These are phyloP conservation scores for Coniferiporia weirii DNA, from an alignment of 1,284 basidiomycete species.

Conservation along the genomic window DNA sequence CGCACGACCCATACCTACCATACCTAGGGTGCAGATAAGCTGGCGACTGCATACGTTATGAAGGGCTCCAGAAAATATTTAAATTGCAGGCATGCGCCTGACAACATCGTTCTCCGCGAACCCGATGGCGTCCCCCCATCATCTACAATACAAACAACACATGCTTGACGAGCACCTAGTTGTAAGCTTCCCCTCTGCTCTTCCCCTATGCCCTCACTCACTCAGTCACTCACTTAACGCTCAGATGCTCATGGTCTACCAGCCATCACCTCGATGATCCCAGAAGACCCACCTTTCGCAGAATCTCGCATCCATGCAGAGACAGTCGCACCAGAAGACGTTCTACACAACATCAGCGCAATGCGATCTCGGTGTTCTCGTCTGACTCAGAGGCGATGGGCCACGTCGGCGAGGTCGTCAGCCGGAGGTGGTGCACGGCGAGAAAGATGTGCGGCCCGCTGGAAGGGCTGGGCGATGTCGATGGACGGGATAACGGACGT, in stretches of 20 bases:
- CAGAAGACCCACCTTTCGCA: conserved; percentile 94
- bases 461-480: conserved; percentile 54
- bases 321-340: conserved; percentile 97
- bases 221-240: too few species aligned
- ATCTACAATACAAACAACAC: conserved; percentile 91
- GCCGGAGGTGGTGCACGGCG: conserved; percentile 96
- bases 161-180: conserved; percentile 96
- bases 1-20: conserved; percentile 99
- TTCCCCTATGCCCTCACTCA: too few species aligned
- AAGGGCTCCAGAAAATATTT: background rate
- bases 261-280: conserved; percentile 91
- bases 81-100: conserved; percentile 82
- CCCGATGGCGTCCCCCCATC: conserved; percentile 90
- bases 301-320: conserved; percentile 96
- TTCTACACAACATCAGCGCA: conserved; percentile 90
- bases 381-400: conserved; percentile 99
- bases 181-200: too few species aligned
- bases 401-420: conserved; percentile 90
- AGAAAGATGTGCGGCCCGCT: conserved; percentile 92
- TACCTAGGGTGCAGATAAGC: conserved; percentile 83
- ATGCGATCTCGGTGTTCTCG: conserved; percentile 96
- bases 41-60: too few species aligned
- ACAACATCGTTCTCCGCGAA: conserved; percentile 95
- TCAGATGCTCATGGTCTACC: conserved; percentile 99
- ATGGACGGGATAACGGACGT: conserved; percentile 82